Evolutionary conservation across 108 stramenopile genomes (phyloP), one percentile per base, ranked within the genome.

Genomic region (Ochromonas danica): DNA sequence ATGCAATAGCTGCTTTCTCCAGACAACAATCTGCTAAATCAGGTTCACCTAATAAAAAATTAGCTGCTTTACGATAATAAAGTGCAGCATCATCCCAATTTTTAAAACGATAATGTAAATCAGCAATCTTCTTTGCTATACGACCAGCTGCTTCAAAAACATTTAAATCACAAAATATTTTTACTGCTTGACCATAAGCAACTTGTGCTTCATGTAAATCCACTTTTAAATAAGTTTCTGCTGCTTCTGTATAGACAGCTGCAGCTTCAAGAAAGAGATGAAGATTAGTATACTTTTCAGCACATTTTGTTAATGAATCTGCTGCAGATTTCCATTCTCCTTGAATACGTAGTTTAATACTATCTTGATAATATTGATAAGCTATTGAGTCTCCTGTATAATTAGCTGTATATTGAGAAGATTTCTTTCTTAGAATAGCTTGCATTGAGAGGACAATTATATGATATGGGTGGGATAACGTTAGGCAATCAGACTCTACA

Each of bases 231-330:
- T 14, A 75, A 10, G 27, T 14, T 75, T 75, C 72, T n/a, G 72
- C 72, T 57, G 72, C 72, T 36, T 75, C 72, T 35, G 45, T 57
- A 75, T 75, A 75, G 6, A 75, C 27, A 6, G 72, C 25, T 27
- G 72, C 72, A 30, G 72, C 72, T 36, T 75, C 72, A 3, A 57
- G 6, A 6, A 10, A 6, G 40, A 27, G 31, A 30, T 36, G 14
- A 3, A 75, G 40, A 27, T 14, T 14, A 28, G 38, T 6, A 42
- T 75, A 60, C 6, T 35, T 14, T 28, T 45, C 43, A 31, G 72
- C 72, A 25, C 72, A 75, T 60, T 60, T 75, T 28, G 38, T 17
- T 41, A 75, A 41, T 33, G 3, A 14, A 75, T 75, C 72, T 22
- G 14, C 72, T 10, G 72, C 36, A 75, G 6, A 6, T 6, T 33